These are phyloP conservation scores for Backusella mclennaniae DNA, from an alignment of 192 early-diverging fungal genomes.

Conservation along the genomic window DNA sequence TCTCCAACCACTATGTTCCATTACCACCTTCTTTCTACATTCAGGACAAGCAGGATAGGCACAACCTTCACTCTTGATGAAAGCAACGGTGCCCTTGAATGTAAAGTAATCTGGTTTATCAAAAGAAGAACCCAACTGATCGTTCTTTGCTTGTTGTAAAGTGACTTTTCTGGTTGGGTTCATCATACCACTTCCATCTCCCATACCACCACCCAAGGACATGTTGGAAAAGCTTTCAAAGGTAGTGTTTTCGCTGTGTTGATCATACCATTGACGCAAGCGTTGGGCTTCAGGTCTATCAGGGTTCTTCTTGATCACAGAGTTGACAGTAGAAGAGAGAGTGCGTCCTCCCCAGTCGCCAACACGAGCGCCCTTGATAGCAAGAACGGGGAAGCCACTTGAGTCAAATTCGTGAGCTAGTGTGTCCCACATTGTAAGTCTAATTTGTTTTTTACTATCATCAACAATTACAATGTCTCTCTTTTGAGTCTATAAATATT, in stretches of 20 bases:
- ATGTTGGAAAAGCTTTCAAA: constrained; percentile 32
- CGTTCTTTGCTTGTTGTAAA: background rate
- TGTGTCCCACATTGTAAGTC: constrained; percentile 86
- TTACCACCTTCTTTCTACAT: constrained; percentile 90
- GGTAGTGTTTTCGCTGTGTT: background rate
- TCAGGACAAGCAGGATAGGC: constrained; percentile 86
- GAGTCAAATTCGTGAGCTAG: constrained; percentile 68
- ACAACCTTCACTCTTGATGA: constrained; percentile 67
- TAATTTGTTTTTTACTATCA: constrained; percentile 62
- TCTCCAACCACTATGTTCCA: constrained; percentile 71
- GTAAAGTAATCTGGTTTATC: constrained; percentile 71
- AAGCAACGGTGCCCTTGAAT: constrained; percentile 68
- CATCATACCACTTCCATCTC: background rate
- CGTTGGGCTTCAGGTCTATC: constrained; percentile 72
- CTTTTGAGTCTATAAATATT: constrained; percentile 62
- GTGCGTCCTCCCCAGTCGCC: constrained; percentile 82
- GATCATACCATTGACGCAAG: constrained; percentile 72
- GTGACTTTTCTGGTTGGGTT: background rate
- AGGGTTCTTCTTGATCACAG: constrained; percentile 62
- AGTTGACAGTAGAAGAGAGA: constrained; percentile 48
- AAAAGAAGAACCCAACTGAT: background rate
- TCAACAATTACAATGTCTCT: constrained; percentile 85
- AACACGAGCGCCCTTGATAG: constrained; percentile 83
- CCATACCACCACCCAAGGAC: constrained; percentile 25
- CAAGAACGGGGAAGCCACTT: constrained; percentile 59